Evolutionary conservation across 345 rosid genomes (phyloP), one percentile per base, ranked within the genome.

Genomic region (Litchi chinensis): DNA sequence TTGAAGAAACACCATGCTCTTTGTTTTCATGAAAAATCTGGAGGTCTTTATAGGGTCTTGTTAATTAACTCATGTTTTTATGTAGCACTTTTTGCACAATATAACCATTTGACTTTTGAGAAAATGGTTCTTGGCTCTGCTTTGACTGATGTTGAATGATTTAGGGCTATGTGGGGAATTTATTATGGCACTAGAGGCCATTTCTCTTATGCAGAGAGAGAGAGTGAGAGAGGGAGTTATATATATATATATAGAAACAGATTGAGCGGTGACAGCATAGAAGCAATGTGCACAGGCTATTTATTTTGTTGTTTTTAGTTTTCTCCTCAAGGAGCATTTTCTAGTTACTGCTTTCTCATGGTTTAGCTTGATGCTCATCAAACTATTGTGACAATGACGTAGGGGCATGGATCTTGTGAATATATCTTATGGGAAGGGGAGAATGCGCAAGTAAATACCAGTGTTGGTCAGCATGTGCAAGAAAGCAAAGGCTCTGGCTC

Each of bases 391-490:
- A 57, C 48, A 76, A 22, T 75, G 71, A 52, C 81, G 16, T 80
- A 88, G 93, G 82, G 84, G 19, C 82, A 40, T 52, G 89, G 93
- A 56, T 87, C 91, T 72, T 90, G 93, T 75, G 52, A 40, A 18
- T 90, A 79, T 78, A 69, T 81, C 40, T 71, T 32, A 2, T 32
- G 37, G 37, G 37, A 75, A 22, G 75, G 85, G 85, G 91, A 65
- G 32, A 81, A 81, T 77, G 43, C 57, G 24, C 56, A 57, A 66
- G 16, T 18, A 16, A 32, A 68, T 19, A 22, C 28, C 6, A 37
- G 8, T 22, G 40, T 74, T 64, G 71, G 26, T 24, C 48, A 15
- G 54, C 5, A 8, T 21, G 37, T 10, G 48, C 44, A 62, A 32
- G 43, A 32, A 73, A 75, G 64, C 52, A 62, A 48, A 44, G 74